Percentiles rank a stretch among this genome's conserved stretches.
Conservation (phyloP, 140 eudicot genomes). For the Stevia rebaudiana region DNA sequence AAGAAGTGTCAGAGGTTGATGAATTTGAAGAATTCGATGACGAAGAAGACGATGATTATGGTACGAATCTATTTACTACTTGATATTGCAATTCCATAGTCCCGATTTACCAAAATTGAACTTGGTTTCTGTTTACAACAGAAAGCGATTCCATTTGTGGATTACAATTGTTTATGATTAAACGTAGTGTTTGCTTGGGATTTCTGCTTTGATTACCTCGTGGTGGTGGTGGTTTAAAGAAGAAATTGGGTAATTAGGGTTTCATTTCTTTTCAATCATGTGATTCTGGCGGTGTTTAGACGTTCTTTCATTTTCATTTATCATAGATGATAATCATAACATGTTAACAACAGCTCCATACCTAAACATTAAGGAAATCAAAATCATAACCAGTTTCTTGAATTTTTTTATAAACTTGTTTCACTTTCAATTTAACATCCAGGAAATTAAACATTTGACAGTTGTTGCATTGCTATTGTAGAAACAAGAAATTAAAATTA, state of each 20-base stretch:
- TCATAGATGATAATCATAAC: background rate
- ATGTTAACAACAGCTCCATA: background rate
- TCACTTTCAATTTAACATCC: background rate
- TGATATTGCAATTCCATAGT: background rate
- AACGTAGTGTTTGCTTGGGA: background rate
- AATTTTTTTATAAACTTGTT: background rate
- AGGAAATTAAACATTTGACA: background rate
- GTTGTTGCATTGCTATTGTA: background rate
- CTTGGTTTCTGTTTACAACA: background rate
- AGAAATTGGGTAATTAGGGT: background rate
- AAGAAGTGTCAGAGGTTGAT: slow-evolving; percentile 37
- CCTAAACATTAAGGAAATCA: background rate
- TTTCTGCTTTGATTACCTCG: background rate
- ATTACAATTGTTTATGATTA: background rate
- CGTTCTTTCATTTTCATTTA: background rate
- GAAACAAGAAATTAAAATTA: too few relatives aligned
- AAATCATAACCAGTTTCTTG: background rate
- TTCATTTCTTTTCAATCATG: background rate
- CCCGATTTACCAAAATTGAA: background rate
- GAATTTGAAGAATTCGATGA: slow-evolving; percentile 48
- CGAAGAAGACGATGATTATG: slow-evolving; percentile 39
- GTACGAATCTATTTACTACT: background rate
- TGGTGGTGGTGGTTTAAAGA: background rate
- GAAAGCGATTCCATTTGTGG: background rate
- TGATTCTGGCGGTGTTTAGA: background rate